A percentile compares a stretch with the other conserved stretches of the same genome.
These are phyloP conservation scores for Trametes meyenii DNA, from an alignment of 768 basidiomycete species.

Conservation along the genomic window DNA sequence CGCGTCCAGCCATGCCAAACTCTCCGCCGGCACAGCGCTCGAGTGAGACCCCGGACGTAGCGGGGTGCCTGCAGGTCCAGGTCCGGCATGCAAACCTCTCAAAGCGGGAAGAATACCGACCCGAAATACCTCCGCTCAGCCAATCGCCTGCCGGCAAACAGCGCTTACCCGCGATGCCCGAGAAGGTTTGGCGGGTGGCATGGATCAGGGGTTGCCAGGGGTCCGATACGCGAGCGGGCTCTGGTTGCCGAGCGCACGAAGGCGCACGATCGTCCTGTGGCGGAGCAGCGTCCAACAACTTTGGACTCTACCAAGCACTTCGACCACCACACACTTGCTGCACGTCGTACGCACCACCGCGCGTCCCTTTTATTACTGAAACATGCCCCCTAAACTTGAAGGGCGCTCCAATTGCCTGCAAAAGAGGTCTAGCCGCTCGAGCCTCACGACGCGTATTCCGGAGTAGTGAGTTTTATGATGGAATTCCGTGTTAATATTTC, in stretches of 20 bases:
- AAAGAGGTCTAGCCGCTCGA: neutral
- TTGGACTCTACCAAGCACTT: neutral
- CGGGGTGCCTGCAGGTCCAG: slow-evolving; percentile 1
- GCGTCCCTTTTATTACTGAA: too few species aligned
- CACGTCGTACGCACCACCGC: too few species aligned
- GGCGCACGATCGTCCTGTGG: slow-evolving; percentile 4
- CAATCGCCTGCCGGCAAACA: neutral
- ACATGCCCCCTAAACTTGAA: too few species aligned
- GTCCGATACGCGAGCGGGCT: neutral
- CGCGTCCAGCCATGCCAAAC: neutral
- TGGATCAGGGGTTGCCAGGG: slow-evolving; percentile 20
- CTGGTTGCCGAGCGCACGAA: slow-evolving; percentile 6
- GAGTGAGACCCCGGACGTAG: slow-evolving; percentile 7
- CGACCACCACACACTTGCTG: neutral
- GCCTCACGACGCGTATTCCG: neutral
- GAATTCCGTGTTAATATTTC: neutral
- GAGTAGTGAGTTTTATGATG: neutral
- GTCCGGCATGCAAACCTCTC: neutral
- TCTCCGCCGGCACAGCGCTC: neutral
- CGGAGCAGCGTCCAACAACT: slow-evolving; percentile 3
- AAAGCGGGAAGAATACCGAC: neutral
- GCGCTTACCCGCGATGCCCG: neutral
- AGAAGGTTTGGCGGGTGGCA: neutral
- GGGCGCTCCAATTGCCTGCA: too few species aligned
- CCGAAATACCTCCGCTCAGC: slow-evolving; percentile 4